Conservation (phyloP, 192 early-diverging fungal species). For the Umbelopsis sp. region DNA sequence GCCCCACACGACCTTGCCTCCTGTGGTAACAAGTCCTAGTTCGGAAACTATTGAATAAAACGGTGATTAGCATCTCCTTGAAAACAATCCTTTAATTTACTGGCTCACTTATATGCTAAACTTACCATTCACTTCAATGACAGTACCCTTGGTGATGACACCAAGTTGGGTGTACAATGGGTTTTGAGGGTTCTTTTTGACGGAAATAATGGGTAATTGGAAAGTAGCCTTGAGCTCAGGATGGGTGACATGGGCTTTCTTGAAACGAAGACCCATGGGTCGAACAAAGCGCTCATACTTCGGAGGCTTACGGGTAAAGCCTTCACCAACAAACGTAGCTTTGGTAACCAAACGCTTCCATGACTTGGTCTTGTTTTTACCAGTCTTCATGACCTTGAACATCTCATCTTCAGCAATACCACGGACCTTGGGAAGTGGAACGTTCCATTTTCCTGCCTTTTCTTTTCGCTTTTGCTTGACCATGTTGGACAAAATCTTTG, state of each 20-base stretch:
- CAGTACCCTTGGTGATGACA: conserved; percentile 97
- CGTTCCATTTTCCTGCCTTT: conserved; percentile 97
- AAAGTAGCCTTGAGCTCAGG: conserved; percentile 98
- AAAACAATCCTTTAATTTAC: not conserved
- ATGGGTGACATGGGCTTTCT: conserved; percentile 99
- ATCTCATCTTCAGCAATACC: conserved; percentile 99
- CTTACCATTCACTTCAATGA: conserved; percentile 77
- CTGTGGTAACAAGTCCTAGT: conserved; percentile 94
- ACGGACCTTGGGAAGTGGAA: conserved; percentile 96
- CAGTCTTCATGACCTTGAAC: conserved; percentile 96
- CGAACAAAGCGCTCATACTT: conserved; percentile 99
- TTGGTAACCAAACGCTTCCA: conserved; percentile 99
- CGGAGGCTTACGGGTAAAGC: conserved; percentile 98
- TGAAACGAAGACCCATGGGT: conserved; percentile 96
- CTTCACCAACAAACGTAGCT: conserved; percentile 98
- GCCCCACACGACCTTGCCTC: conserved; percentile 99
- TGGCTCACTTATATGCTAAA: not conserved
- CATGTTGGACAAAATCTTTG: conserved; percentile 98
- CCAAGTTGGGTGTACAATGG: conserved; percentile 96
- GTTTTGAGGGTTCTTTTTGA: conserved; percentile 98
- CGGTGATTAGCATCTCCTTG: conserved; percentile 10
- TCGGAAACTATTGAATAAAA: conserved; percentile 65
- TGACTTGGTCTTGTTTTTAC: conserved; percentile 90
- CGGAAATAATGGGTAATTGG: conserved; percentile 93
- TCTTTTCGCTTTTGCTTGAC: conserved; percentile 99